Conservation (phyloP, 768 basidiomycete species). For the Xerocomellus amylosporus region DNA sequence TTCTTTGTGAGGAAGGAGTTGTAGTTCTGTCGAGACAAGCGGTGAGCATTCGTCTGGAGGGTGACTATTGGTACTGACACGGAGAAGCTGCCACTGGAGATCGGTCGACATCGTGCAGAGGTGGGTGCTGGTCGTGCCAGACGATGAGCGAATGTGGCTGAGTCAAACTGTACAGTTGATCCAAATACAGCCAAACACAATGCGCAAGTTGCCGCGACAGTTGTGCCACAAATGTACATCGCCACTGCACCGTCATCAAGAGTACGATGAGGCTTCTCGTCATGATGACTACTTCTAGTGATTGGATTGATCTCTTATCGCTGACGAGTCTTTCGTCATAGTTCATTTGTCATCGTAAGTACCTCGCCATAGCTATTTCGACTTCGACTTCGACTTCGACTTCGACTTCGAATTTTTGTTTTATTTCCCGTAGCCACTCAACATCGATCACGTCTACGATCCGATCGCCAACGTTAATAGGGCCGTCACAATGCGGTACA, state of each 20-base stretch:
- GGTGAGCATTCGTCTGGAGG: background rate
- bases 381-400: background rate
- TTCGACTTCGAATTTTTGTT: background rate
- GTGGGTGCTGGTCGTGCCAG: conserved; percentile 12
- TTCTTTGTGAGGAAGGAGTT: conserved; percentile 87
- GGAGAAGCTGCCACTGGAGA: conserved; percentile 91
- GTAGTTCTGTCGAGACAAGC: conserved; percentile 52
- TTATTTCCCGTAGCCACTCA: conserved; percentile 19
- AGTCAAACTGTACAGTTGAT: conserved; percentile 31
- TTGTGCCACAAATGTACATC: too few relatives aligned
- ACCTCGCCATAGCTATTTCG: too few relatives aligned
- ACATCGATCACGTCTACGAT: too few relatives aligned
- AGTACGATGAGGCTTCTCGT: too few relatives aligned
- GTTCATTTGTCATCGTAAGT: too few relatives aligned
- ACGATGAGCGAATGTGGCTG: conserved; percentile 31
- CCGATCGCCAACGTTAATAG: conserved; percentile 24
- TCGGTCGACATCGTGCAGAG: conserved; percentile 72
- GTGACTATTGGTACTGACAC: conserved; percentile 49
- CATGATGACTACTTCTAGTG: too few relatives aligned
- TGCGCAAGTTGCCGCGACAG: too few relatives aligned
- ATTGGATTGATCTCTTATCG: too few relatives aligned
- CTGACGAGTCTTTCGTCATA: too few relatives aligned
- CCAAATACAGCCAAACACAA: conserved; percentile 27
- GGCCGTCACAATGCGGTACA: conserved; percentile 31
- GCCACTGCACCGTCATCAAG: too few relatives aligned